Percentiles rank a stretch among this genome's conserved stretches.
Evolutionary conservation across 495 filamentous ascomycete genomes (phyloP).

Genomic region (Aspergillus sclerotiicarbonarius): DNA sequence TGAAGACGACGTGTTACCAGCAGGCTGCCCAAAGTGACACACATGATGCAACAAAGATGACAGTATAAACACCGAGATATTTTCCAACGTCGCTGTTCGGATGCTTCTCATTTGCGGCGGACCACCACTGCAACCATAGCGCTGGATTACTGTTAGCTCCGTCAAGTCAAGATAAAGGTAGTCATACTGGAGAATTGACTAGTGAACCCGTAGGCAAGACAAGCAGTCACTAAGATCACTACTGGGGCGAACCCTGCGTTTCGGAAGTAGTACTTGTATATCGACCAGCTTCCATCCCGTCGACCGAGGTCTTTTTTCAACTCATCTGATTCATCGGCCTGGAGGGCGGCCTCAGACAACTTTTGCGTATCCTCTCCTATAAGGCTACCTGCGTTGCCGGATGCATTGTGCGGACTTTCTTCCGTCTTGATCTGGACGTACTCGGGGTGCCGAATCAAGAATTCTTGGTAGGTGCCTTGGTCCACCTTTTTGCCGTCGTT

Average conservation of each 20-base stretch:
- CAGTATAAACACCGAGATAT: constrained; percentile 47
- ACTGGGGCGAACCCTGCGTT: constrained; percentile 6
- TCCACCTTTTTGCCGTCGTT: constrained; percentile 15
- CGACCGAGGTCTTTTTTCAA: constrained; percentile 9
- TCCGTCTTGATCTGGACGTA: not conserved
- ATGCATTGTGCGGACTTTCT: too few species aligned
- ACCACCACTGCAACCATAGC: constrained; percentile 49
- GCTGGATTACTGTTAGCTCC: constrained; percentile 17
- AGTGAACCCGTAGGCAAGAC: not conserved
- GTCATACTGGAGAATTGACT: constrained; percentile 1
- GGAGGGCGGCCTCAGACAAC: not conserved
- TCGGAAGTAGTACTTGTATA: constrained; percentile 52
- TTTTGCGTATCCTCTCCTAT: not conserved
- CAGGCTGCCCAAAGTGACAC: constrained; percentile 12
- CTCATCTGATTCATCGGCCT: not conserved
- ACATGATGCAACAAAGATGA: constrained; percentile 31
- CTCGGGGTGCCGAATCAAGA: not conserved
- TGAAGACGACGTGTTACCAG: not conserved
- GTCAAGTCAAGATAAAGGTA: not conserved
- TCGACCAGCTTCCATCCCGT: constrained; percentile 38
- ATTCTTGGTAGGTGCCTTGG: constrained; percentile 14
- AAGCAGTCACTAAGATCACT: not conserved
- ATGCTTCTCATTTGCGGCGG: constrained; percentile 29
- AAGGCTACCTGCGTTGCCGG: not conserved
- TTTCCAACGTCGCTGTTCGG: constrained; percentile 34